phyloP scores from a whole-genome alignment of 148 eudicot genomes.

The Beta vulgaris region DNA sequence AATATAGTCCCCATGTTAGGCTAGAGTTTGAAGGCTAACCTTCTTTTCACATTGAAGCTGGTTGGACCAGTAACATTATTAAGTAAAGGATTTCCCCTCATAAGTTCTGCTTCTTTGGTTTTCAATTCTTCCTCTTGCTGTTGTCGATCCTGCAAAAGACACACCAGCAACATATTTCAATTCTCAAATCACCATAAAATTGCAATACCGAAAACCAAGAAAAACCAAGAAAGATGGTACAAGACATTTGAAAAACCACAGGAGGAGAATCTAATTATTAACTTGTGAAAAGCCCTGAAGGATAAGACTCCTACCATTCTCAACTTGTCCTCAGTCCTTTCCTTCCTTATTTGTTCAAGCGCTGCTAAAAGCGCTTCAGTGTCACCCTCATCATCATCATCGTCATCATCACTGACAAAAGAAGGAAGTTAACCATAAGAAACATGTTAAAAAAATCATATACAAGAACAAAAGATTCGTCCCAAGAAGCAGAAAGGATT shows the following conservation, averaged over 20 bases:
- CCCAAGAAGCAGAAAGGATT: background rate
- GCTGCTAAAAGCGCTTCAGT: conserved; percentile 91
- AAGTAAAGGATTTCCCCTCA: conserved; percentile 87
- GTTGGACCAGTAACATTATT: conserved; percentile 61
- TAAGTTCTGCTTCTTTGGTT: conserved; percentile 82
- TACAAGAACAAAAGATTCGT: background rate
- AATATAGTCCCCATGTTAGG: no score
- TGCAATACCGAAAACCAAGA: background rate
- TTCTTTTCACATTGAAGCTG: conserved; percentile 85
- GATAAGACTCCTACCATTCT: conserved; percentile 48
- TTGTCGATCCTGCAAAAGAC: conserved; percentile 53
- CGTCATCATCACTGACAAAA: conserved; percentile 58
- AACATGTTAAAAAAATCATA: background rate
- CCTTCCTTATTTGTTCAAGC: conserved; percentile 87
- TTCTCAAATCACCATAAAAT: background rate
- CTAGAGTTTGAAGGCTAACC: conserved; percentile 39
- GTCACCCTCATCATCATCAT: conserved; percentile 92
- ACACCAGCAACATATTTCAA: background rate
- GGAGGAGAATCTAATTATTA: no score
- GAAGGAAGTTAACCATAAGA: background rate
- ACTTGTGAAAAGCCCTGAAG: no score
- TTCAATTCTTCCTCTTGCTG: conserved; percentile 81
- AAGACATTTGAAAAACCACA: background rate
- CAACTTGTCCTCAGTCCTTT: conserved; percentile 86
- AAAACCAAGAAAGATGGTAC: background rate